Evolutionary conservation across 768 basidiomycete species (phyloP).

Genomic region (Cyathus striatus): DNA sequence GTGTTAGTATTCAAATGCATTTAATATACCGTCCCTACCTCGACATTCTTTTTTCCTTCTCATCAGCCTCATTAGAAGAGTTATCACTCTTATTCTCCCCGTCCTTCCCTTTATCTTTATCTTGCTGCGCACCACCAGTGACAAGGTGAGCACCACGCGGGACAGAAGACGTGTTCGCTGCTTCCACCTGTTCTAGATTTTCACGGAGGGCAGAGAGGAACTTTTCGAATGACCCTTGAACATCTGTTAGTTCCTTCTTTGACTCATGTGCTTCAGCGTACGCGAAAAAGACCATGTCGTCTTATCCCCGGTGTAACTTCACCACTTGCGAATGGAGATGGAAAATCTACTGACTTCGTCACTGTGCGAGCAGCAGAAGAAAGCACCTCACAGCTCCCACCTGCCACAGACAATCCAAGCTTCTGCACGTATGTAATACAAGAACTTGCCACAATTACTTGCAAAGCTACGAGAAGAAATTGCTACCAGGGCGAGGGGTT

Average conservation of each 20-base stretch:
- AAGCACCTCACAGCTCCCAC: no score
- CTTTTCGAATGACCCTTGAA: slow-evolving; percentile 67
- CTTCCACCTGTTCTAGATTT: slow-evolving; percentile 60
- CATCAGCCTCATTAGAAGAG: no score
- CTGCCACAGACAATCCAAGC: no score
- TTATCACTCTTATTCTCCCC: no score
- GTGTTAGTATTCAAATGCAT: no score
- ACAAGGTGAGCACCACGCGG: slow-evolving; percentile 16
- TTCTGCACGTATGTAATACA: no score
- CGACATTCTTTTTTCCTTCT: no score
- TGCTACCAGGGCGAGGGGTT: no score
- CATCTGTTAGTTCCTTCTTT: slow-evolving; percentile 54
- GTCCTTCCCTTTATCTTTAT: no score
- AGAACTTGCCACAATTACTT: no score
- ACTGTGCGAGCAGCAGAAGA: slow-evolving; percentile 53
- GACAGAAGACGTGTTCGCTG: slow-evolving; percentile 29
- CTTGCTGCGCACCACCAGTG: neutral
- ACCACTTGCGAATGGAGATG: slow-evolving; percentile 37
- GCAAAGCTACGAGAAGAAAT: no score
- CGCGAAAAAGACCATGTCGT: slow-evolving; percentile 61
- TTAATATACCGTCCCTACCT: no score
- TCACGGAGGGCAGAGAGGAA: slow-evolving; percentile 63
- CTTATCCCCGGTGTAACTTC: slow-evolving; percentile 42
- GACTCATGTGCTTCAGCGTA: slow-evolving; percentile 70
- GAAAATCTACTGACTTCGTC: slow-evolving; percentile 42